Base-by-base conservation (phyloP, 2,329 filamentous ascomycete genomes). In the Zymoseptoria tritici region DNA sequence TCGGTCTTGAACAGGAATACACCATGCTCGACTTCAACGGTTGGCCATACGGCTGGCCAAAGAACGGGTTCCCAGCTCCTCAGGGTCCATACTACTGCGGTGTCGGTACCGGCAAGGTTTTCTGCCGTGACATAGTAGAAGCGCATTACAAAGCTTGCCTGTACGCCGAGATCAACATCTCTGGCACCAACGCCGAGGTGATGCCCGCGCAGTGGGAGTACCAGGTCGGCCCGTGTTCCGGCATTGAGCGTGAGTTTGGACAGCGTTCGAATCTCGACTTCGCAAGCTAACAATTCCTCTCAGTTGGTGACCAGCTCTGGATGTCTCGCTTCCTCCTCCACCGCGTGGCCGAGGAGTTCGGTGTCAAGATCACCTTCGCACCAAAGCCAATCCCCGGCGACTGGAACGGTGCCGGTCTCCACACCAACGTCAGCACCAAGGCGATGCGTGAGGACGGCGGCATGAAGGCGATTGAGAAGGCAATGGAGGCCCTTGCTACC, bases 141-240 rank as follows among this genome's bases (percentile, higher is more conserved):
- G 88, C 90, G 66, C 90, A 96, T 81, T 92, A 91, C 87, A 90
- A 90, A 80, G 87, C 88, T 67, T 96, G 85, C 83, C 75, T 97
- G 77, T 96, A 91, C 76, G 85, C 93, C 62, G 88, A 89, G 62
- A 83, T 99, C 79, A 87, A 92, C 77, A 97, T 99, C 78, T 96
- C 92, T 24, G 94, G 94, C 73, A 97, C 94, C 81, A 99, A 99
- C 78, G 94, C 94, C 67, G 94, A 99, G 84, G 94, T 99, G 73
- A 96, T 97, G 90, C 89, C 91, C 65, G 91, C 89, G 62, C 93
- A 97, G 79, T 97, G 93, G 93, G 93, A 97, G 78, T 97, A 90
- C 86, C 93, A 97, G 76, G 90, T 97, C 71, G 93, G 93, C 60
- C 93, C 93, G 65, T 96, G 90, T 79, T 77, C 81, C 57, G 93